These are phyloP conservation scores for Amanita pallidorosea DNA, from an alignment of 768 basidiomycete genomes.

Conservation along the genomic window DNA sequence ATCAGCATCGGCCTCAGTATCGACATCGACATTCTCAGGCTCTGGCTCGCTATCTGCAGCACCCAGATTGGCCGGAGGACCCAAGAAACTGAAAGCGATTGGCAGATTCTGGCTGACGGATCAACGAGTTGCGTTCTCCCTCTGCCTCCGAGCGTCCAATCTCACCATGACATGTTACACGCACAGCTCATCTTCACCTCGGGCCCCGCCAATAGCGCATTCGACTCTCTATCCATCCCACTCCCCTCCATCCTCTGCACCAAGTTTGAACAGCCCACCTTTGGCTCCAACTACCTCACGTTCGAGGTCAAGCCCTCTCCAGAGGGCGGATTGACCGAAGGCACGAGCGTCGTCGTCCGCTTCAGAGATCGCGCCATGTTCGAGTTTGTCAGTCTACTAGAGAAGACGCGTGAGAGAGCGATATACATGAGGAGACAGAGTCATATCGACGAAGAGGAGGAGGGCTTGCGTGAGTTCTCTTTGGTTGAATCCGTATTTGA, in stretches of 20 bases:
- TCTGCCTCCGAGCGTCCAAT: background rate
- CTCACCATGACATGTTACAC: no score
- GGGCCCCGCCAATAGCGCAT: conserved; percentile 21
- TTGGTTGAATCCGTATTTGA: background rate
- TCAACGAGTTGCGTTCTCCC: conserved; percentile 46
- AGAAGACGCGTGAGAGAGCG: conserved; percentile 68
- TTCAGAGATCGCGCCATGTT: conserved; percentile 63
- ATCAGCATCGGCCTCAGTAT: background rate
- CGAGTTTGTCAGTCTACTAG: conserved; percentile 58
- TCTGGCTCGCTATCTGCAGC: background rate
- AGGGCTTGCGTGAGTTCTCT: conserved; percentile 47
- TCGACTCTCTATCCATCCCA: no score
- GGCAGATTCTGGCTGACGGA: conserved; percentile 62
- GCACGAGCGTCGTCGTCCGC: conserved; percentile 57
- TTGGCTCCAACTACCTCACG: conserved; percentile 55
- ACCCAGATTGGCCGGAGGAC: conserved; percentile 46
- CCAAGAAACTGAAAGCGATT: conserved; percentile 43
- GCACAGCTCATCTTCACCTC: conserved; percentile 48
- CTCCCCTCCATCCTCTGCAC: conserved; percentile 60
- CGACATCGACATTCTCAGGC: background rate
- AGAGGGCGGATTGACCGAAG: conserved; percentile 55
- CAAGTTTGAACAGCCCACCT: conserved; percentile 66
- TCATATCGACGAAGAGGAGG: conserved; percentile 50
- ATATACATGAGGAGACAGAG: conserved; percentile 64
- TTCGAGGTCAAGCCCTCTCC: conserved; percentile 59